phyloP scores from a whole-genome alignment of 306 rosid species.

The Vachellia pachyceras region DNA sequence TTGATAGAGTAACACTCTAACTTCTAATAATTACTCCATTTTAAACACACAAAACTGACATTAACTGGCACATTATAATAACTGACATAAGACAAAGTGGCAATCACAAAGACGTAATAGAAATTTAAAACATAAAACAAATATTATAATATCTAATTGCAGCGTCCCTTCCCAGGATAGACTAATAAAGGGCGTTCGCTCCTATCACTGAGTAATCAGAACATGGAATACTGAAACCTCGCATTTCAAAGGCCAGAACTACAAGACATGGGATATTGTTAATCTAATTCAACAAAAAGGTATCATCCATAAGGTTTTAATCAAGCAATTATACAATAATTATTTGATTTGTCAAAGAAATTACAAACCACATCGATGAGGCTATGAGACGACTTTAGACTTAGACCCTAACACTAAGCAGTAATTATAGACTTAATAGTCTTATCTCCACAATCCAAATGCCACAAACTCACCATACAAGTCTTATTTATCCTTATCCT shows the following conservation, averaged over 20 bases:
- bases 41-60: no score
- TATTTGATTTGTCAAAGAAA: neutral
- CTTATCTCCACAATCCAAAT: neutral
- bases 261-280: neutral
- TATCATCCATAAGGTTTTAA: neutral
- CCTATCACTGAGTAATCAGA: neutral
- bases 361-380: neutral
- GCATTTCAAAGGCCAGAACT: neutral
- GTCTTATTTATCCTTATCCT: neutral
- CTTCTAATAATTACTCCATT: no score
- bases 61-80: no score
- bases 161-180: no score
- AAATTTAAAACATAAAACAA: no score
- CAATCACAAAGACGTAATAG: no score
- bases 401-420: neutral
- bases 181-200: no score
- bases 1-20: no score
- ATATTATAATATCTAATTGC: no score
- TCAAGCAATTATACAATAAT: neutral
- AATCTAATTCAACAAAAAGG: neutral
- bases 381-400: neutral
- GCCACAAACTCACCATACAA: neutral
- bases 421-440: neutral
- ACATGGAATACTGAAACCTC: neutral
- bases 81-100: no score